phyloP scores from a whole-genome alignment of 257 asterid genomes.

The Phtheirospermum japonicum region DNA sequence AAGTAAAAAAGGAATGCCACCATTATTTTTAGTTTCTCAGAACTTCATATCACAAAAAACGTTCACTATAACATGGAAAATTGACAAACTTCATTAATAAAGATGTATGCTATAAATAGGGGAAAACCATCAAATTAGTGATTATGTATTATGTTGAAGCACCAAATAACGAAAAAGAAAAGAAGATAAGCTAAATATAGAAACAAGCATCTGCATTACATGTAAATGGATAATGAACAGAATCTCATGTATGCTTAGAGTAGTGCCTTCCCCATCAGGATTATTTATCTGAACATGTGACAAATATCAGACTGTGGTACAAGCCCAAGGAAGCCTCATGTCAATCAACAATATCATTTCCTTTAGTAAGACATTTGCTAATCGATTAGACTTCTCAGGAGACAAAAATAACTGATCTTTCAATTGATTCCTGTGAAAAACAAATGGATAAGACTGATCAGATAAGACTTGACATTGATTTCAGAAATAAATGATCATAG shows the following conservation, averaged over 20 bases:
- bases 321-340: constrained; percentile 82
- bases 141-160: constrained; percentile 12
- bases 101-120: not conserved
- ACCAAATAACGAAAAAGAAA: not conserved
- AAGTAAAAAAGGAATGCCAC: not conserved
- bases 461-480: constrained; percentile 3
- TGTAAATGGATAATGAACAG: constrained; percentile 14
- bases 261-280: constrained; percentile 68
- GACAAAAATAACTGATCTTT: constrained; percentile 54
- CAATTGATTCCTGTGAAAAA: constrained; percentile 51
- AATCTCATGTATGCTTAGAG: constrained; percentile 19
- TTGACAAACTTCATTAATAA: constrained; percentile 7
- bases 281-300: constrained; percentile 68
- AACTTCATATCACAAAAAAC: constrained; percentile 11
- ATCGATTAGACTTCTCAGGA: constrained; percentile 46
- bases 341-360: constrained; percentile 57
- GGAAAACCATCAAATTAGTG: constrained; percentile 13
- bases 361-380: constrained; percentile 61
- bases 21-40: constrained; percentile 17
- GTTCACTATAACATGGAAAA: not conserved
- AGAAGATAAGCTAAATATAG: not conserved
- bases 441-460: constrained; percentile 27
- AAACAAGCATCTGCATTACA: constrained; percentile 2
- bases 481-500: not conserved
- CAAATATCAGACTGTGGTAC: constrained; percentile 64